These are phyloP conservation scores for Euphorbia pulcherrima DNA, from an alignment of 345 rosid genomes.

Conservation along the genomic window DNA sequence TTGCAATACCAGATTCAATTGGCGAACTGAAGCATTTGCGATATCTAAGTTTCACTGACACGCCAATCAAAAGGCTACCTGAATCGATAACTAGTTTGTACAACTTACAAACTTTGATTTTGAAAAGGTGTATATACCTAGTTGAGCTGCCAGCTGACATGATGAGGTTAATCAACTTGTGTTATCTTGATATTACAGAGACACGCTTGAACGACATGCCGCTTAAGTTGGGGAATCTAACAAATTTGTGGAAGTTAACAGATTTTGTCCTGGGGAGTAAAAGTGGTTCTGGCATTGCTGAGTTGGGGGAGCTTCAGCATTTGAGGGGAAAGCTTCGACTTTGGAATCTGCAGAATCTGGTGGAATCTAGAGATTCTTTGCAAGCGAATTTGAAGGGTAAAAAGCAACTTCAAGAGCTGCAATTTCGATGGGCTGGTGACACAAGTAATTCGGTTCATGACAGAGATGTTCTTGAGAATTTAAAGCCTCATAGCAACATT, in stretches of 20 bases:
- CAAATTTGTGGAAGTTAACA: background rate
- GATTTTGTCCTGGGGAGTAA: conserved; percentile 4
- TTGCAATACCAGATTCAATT: conserved; percentile 36
- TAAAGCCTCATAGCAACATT: conserved; percentile 5
- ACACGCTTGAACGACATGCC: conserved; percentile 18
- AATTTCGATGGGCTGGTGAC: conserved; percentile 9
- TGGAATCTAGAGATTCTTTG: background rate
- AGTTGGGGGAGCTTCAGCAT: conserved; percentile 6
- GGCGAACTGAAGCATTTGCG: conserved; percentile 34
- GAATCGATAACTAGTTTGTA: conserved; percentile 27
- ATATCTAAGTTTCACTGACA: conserved; percentile 31
- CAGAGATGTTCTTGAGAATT: conserved; percentile 9
- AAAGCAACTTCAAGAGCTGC: conserved; percentile 2
- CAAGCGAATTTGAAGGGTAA: conserved; percentile 7
- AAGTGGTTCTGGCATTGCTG: background rate
- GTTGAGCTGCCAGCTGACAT: conserved; percentile 35
- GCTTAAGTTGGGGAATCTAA: conserved; percentile 1
- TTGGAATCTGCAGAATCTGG: conserved; percentile 4
- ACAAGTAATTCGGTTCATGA: conserved; percentile 2
- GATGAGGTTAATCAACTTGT: conserved; percentile 31
- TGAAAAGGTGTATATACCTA: conserved; percentile 25
- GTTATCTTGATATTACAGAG: conserved; percentile 33
- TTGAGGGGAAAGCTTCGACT: background rate
- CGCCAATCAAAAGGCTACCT: conserved; percentile 28
- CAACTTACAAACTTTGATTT: conserved; percentile 35